Base-by-base conservation (phyloP, 2,329 filamentous ascomycete species). In the Paecilomyces fulvus region DNA sequence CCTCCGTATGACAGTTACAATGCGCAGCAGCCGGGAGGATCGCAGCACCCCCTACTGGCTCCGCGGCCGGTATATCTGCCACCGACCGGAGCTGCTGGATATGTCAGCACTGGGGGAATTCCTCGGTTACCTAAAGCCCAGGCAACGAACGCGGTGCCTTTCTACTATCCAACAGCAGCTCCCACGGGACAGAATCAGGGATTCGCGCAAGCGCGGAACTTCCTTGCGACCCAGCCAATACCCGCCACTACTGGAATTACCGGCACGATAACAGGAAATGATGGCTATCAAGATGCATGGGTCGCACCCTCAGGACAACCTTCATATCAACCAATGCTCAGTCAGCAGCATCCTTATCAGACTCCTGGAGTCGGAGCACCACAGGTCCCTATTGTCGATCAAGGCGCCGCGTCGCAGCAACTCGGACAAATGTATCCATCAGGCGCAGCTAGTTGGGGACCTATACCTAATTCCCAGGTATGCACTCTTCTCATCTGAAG, bases 1-100 rank as follows among this genome's bases (percentile, higher is more conserved):
- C 61, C 62, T 20, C 37, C 63, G 14, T 59, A 62, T 37, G 63
- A 56, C 50, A 61, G 64, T 12, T 66, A 64, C 50, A 58, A 61
- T 31, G 52, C 58, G 52, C 51, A 64, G 52, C 66, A 67, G 46
- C 61, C 67, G 7, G 60, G 65, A 14, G 65, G 65, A n/a, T 63
- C 67, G 28, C 68, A 68, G 54, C 67, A 67, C 56, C 70, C 69
- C 3, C 60, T 69, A 53, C 56, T 73, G n/a, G 70, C 70, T 9
- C 70, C 70, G 10, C 64, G 64, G n/a, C 63, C 68, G 14, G 53
- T 63, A 30, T 53, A 61, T 53, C 49, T 56, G 11, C 46, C 60
- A 3, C 49, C 60, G 37, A 53, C 54, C 31, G 50, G 56, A 12
- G 20, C 51, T 30, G 9, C 33, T 9, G 30, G 48, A 43, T n/a